Conservation (phyloP, 768 basidiomycete species). For the Mycena leptocephala region DNA sequence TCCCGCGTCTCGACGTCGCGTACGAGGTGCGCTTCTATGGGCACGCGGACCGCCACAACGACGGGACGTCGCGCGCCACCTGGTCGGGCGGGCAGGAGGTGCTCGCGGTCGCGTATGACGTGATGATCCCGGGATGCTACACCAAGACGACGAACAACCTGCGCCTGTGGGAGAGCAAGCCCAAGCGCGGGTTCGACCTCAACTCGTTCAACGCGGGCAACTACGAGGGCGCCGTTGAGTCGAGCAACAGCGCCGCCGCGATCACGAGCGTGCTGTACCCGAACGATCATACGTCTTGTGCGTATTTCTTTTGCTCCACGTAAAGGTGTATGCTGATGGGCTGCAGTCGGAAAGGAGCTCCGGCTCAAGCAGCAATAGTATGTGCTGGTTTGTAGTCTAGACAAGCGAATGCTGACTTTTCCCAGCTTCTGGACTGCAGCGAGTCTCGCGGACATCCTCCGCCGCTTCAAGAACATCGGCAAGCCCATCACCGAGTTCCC, state of each 20-base stretch:
- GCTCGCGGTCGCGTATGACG: constrained; percentile 6
- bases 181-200: constrained; percentile 93
- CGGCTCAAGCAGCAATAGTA: constrained; percentile 96
- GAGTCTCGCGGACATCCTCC: constrained; percentile 89
- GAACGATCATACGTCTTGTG: constrained; percentile 86
- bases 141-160: constrained; percentile 94
- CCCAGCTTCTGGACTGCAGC: constrained; percentile 90
- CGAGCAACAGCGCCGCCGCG: constrained; percentile 91
- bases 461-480: constrained; percentile 93
- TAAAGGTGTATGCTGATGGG: constrained; percentile 1
- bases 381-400: constrained; percentile 28
- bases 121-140: constrained; percentile 89
- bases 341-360: constrained; percentile 85
- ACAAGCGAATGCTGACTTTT: no score
- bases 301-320: constrained; percentile 18
- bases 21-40: constrained; percentile 95
- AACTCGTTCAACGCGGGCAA: constrained; percentile 98
- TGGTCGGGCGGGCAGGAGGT: constrained; percentile 95
- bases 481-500: constrained; percentile 87
- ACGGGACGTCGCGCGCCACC: constrained; percentile 72
- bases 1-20: constrained; percentile 87
- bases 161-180: constrained; percentile 87
- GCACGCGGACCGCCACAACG: constrained; percentile 75
- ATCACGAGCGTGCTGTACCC: constrained; percentile 98
- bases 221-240: constrained; percentile 91